Base-by-base conservation (phyloP, 352 stramenopile genomes). In the Pythium chondricola region DNA sequence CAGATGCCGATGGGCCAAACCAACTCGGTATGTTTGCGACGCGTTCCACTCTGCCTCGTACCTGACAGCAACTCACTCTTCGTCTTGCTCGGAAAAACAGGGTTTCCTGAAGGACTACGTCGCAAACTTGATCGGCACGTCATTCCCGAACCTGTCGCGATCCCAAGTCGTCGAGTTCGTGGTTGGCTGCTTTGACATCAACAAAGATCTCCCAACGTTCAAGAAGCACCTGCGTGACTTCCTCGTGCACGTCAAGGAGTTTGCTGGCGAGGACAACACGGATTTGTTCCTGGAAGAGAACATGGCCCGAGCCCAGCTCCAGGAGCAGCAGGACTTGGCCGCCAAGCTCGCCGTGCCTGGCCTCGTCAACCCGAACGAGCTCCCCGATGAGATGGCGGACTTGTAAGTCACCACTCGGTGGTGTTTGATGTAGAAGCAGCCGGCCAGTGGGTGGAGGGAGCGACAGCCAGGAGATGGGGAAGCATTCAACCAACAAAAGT, bases 221-320 rank as follows among this genome's bases (percentile, higher is more conserved):
- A 99, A 99, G 79, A 97, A 96, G 51, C 96, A 99, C 67, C 64
- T 99, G 57, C 88, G 97, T 56, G 97, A 99, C 67, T 99, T 99
- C 75, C 83, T 99, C 24, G 97, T 99, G 46, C 94, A 98, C 56
- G 79, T 99, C 46, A 99, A 91, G 63, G 96, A 99, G 66, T 99
- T 99, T 68, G 96, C 82, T 7, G 77, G 82, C 4, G 95, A 99
- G 75, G 95, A 99, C 69, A 99, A 98, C 65, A 88, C 84, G 31
- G 95, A 97, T 39, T 71, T 99, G 44, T 99, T 95, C 68, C 66
- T 93, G 36, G 96, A 99, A 70, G 96, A 99, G 65, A 92, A 87
- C 53, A 69, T 97, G 41, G 80, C 79, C 40, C 80, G 88, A 43
- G 81, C 78, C 29, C 70, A 89, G 51, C 65, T 93, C 65, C 71